Evolutionary conservation across 148 eudicot species (phyloP), one percentile per base, ranked within the genome.

Genomic region (Rheum nobile): DNA sequence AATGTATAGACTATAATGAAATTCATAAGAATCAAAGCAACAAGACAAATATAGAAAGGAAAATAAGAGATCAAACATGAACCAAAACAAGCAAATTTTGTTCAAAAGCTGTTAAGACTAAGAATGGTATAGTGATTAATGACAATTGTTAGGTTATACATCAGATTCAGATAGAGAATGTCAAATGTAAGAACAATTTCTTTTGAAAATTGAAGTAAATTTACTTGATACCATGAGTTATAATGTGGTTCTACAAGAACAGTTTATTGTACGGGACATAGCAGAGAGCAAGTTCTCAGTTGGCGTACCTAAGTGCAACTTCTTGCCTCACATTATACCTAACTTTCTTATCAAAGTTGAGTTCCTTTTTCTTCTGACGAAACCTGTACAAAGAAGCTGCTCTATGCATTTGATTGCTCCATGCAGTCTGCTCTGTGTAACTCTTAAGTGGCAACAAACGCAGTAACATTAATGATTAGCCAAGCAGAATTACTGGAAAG

Each of bases 351-450:
- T 93, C 98, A 83, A 91, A 93, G 74, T 90, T 85, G 76, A 96
- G 84, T 67, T 91, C 98, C 77, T 89, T 93, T 79, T 92, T 86
- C 88, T 93, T 93, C 76, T 93, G 94, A 67, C 98, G 86, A 75
- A 91, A 93, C 79, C 98, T 88, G 81, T 79, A 78, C 77, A 93
- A 83, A 42, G 98, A 93, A 22, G 98, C 98, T 80, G 84, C 89
- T 78, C 98, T 79, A 47, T 86, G 86, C 37, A 83, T 84, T 39
- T 85, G 94, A 82, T 82, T 90, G n/a, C 83, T 79, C 75, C 87
- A 84, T 75, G 59, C 84, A 37, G 91, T 88, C 75, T 74, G 85
- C 72, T 86, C 94, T 79, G 82, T 75, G 79, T 78, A 67, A 77
- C 79, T 83, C 98, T 93, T 21, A 35, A 34, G 13, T 26, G 65